Base-by-base conservation (phyloP, 371 early-diverging fungal species). In the Batrachochytrium dendrobatidis region DNA sequence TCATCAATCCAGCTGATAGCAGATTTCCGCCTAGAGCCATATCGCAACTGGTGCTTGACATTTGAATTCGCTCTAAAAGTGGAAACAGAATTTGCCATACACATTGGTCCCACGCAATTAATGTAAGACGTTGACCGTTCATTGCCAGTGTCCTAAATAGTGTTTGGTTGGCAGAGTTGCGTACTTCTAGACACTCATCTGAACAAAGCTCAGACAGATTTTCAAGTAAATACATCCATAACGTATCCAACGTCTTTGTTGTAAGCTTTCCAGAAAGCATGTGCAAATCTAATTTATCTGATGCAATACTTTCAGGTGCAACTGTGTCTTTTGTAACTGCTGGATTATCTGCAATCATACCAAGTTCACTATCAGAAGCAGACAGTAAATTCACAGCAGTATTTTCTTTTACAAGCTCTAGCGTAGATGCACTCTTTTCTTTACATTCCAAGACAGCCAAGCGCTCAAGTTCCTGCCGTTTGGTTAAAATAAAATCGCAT, bases 151-250 rank as follows among this genome's bases (percentile, higher is more conserved):
- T 90, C 31, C 96, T 78, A 66, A 95, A 94, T 50, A 98, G 71
- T 0, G 95, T 96, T 66, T 96, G 96, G 52, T 88, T 89, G 32
- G 95, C 92, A 3, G 91, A 87, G 64, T 93, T 91, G 30, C 98
- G 84, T 15, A 97, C 94, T 65, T 95, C 96, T 2, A 91, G 92
- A 3, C 97, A 80, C 26, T 72, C 58, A 62, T 98, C 98, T 2
- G 87, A 84, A 59, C 92, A 91, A 12, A 94, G 80, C 25, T 80
- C 77, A 3, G 90, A 84, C 17, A 98, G 76, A 61, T 92, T 83
- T 10, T 81, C 79, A 15, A 96, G 75, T 12, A 95, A 73, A 1
- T 89, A 69, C 82, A 93, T 85, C 94, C 94, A 95, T 20, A 98
- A 69, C 7, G 79, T 75, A 61, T 84, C 81, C 62, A 85, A 73